A percentile compares a stretch with the other conserved stretches of the same genome.
Conservation (phyloP, 257 asterid species). For the Nicotiana noctiflora region DNA sequence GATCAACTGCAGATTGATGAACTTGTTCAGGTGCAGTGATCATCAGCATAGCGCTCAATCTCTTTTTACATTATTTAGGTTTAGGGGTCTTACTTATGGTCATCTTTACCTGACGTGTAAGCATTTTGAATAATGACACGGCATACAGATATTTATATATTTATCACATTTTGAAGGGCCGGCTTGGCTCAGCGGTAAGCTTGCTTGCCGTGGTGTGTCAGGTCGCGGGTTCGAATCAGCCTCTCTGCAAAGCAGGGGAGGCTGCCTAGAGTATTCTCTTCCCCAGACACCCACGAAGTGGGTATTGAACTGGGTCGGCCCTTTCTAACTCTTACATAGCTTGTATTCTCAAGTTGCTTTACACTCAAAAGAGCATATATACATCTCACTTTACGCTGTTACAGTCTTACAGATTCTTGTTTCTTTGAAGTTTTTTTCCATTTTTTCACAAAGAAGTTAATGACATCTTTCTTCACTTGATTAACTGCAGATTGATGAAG, state of each 20-base stretch:
- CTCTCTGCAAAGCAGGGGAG: no score
- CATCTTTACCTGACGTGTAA: background rate
- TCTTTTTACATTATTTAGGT: background rate
- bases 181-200: no score
- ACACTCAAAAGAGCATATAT: background rate
- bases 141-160: background rate
- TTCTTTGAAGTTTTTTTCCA: background rate
- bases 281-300: no score
- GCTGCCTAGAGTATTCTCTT: no score
- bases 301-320: no score
- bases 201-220: no score
- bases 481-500: conserved; percentile 76
- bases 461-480: background rate
- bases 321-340: background rate
- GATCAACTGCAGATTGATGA: conserved; percentile 71
- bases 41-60: background rate
- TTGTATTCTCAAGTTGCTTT: background rate
- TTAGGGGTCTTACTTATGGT: background rate
- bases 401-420: background rate
- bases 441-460: background rate
- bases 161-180: no score
- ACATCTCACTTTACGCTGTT: background rate
- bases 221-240: no score
- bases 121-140: background rate
- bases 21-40: conserved; percentile 39